Evolutionary conservation across 345 rosid species (phyloP), one percentile per base, ranked within the genome.

Genomic region (Moringa oleifera): DNA sequence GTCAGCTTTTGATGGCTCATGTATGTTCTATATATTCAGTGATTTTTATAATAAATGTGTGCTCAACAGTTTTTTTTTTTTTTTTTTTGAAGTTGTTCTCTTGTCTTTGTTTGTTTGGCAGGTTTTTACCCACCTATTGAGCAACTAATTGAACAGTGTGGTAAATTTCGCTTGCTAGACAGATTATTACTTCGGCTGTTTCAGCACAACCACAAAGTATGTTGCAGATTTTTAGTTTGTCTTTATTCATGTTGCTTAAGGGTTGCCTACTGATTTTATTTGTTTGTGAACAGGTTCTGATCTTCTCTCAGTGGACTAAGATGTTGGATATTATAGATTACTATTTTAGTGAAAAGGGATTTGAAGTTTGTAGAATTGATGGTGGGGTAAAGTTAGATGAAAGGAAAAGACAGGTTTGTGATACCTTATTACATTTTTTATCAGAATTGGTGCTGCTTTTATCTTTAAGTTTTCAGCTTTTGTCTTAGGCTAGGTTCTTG

Each of bases 301-400:
- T 90, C 58, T 94, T 94, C 72, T 56, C 79, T n/a, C 99, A 88
- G 63, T 90, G 95, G 97, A 94, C 99, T 20, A 90, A 83, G 73
- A 53, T 94, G 53, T 59, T 94, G 74, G 87, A 94, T 70, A 83
- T 94, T 70, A 94, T 94, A 95, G 97, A 94, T 18, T 94, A 88
- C 69, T 94, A 94, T 73, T 90, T 94, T 63, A 81, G 87, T 75
- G 97, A 86, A 70, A 94, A 80, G 69, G 99, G 97, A 28, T 82
- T 81, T 73, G 81, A 82, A 62, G 91, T 90, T 59, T 94, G 96
- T 71, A 82, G 97, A 69, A 94, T 94, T 68, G 99, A 94, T 77
- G 99, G 97, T 64, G 31, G 0, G 41, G 96, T 94, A 71, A 86
- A 71, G 46, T 71, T 90, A 69, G 88, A 85, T 0, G 89, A 94